Evolutionary conservation across 2,329 filamentous ascomycete species (phyloP), one percentile per base, ranked within the genome.

Genomic region (Ophiostoma novo-ulmi): DNA sequence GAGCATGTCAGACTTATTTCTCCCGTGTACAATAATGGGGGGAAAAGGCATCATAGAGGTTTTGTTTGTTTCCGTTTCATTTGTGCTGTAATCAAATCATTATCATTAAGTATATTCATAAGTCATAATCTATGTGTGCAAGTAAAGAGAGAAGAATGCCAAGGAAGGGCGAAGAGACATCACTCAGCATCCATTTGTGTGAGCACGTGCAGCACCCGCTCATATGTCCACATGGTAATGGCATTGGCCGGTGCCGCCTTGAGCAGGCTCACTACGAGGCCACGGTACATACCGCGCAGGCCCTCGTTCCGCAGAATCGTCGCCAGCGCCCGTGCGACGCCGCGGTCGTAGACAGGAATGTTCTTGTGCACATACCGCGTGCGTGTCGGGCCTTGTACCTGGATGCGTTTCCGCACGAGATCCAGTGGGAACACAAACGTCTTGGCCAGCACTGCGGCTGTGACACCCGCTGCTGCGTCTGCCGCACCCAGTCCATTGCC

Each of bases 221-320:
- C 94, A 80, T 97, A 97, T 1, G 92, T 96, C 93, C 93, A 97
- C 84, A 97, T 92, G 0, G 94, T 97, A 41, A 97, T 88, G 7
- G 94, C 93, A 78, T 92, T 95, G 38, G 92, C 89, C n/a, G 95
- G 95, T 31, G 94, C 95, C 41, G 94, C 92, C 83, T 99, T 99
- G 75, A 98, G 79, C 77, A 99, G 81, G 78, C 93, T 94, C 70
- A 98, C 93, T 0, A 89, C 90, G 78, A 99, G 81, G 0, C 95
- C 95, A 70, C 94, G 86, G 79, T 98, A 99, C 75, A 98, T 78
- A 0, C 94, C 94, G 70, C 92, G 85, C 63, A 89, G 76, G 0
- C 95, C 94, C 79, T 98, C 94, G 10, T 83, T 85, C 70, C 80
- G 82, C 71, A 94, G 75, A 72, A 98, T 97, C 73, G 84, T 81